Evolutionary conservation across 2,329 filamentous ascomycete species (phyloP).

Genomic region (Fusarium decemcellulare): DNA sequence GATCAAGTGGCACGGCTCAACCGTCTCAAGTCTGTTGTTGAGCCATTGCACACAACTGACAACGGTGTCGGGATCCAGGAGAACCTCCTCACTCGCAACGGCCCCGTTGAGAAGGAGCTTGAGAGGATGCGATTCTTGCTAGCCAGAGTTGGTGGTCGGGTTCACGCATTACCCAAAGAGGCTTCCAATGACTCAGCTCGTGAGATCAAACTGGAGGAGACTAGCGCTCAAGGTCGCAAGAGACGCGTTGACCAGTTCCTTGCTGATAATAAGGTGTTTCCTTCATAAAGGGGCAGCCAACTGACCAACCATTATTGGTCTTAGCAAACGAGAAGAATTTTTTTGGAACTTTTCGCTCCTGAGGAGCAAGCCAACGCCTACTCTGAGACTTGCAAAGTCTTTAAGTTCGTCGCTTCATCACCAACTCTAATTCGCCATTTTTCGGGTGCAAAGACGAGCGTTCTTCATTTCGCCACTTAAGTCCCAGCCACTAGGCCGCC

Average conservation of each 20-base stretch:
- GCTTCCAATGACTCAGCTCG: conserved; percentile 5
- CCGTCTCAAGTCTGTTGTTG: conserved; percentile 64
- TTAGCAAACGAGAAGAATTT: too few species aligned
- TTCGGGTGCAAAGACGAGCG: too few species aligned
- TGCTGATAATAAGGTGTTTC: conserved; percentile 43
- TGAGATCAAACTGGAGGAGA: conserved; percentile 26
- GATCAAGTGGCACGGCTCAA: conserved; percentile 63
- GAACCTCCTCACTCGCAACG: conserved; percentile 76
- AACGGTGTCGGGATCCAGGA: conserved; percentile 67
- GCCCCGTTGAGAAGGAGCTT: conserved; percentile 76
- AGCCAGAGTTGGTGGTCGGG: conserved; percentile 69
- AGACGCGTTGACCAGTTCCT: conserved; percentile 47
- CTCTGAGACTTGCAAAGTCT: too few species aligned
- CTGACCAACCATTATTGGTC: too few species aligned
- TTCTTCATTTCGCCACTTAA: too few species aligned
- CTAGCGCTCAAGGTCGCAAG: conserved; percentile 37
- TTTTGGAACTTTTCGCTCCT: too few species aligned
- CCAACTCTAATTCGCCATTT: too few species aligned
- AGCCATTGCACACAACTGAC: conserved; percentile 53
- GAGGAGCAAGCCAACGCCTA: too few species aligned
- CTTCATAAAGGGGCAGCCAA: conserved; percentile 25
- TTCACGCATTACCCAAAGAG: conserved; percentile 50
- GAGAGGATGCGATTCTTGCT: conserved; percentile 76
- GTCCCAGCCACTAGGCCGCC: too few species aligned
- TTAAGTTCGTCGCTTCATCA: too few species aligned